These are phyloP conservation scores for Colletotrichum siamense DNA, from an alignment of 2,329 filamentous ascomycete species.

Conservation along the genomic window DNA sequence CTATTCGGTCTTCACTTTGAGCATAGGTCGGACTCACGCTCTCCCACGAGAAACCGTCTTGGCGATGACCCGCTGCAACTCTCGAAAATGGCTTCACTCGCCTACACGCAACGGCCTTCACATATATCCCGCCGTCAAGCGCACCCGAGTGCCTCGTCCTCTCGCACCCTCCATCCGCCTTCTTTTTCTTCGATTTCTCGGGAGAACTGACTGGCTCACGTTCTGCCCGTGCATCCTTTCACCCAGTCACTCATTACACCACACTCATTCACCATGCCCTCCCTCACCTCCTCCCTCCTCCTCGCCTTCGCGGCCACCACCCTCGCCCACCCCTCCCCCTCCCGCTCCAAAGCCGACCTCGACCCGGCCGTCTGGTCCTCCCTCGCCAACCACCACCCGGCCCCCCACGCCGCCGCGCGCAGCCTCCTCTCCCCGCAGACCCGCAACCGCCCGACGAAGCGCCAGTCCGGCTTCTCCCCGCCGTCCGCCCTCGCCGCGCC, in stretches of 20 bases:
- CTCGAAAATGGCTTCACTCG: not conserved
- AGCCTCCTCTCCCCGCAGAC: slow-evolving; percentile 11
- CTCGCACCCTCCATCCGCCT: not conserved
- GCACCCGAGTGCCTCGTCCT: not conserved
- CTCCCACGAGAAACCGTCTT: not conserved
- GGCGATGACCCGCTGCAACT: not conserved
- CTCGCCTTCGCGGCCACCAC: slow-evolving; percentile 27
- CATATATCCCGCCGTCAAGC: not conserved
- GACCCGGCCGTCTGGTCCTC: not conserved
- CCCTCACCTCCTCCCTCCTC: slow-evolving; percentile 19
- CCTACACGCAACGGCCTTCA: not conserved
- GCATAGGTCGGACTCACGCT: not conserved
- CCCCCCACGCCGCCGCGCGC: slow-evolving; percentile 16
- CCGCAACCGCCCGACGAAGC: slow-evolving; percentile 31
- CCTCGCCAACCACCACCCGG: not conserved
- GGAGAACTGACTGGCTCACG: not conserved
- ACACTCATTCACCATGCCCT: slow-evolving; percentile 25
- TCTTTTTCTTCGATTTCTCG: not conserved
- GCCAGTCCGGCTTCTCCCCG: slow-evolving; percentile 31
- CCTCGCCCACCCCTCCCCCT: slow-evolving; percentile 16
- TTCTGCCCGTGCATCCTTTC: not conserved
- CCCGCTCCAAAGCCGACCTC: not conserved
- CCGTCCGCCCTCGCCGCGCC: slow-evolving; percentile 26
- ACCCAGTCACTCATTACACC: not conserved
- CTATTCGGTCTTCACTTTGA: not conserved